phyloP scores from a whole-genome alignment of 139 green algal genomes.

The Tetratostichococcus sp. region DNA sequence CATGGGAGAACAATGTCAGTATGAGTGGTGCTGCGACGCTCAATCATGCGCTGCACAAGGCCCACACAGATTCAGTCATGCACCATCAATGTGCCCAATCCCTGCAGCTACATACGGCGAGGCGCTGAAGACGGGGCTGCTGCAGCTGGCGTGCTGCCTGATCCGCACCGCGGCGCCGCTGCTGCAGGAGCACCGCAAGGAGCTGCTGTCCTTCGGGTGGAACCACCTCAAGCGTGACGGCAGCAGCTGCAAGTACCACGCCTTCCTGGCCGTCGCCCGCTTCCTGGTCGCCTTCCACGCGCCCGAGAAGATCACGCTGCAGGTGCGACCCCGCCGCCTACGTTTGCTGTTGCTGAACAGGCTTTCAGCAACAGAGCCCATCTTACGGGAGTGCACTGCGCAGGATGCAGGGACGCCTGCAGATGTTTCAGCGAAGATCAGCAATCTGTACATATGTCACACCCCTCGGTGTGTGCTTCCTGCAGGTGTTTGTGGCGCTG shows the following conservation, averaged over 20 bases:
- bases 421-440: too few species aligned
- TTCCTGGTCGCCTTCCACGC: conserved; percentile 77
- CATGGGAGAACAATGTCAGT: too few species aligned
- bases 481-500: conserved; percentile 87
- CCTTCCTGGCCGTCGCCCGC: conserved; percentile 85
- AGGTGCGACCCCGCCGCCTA: conserved; percentile 37
- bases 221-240: conserved; percentile 87
- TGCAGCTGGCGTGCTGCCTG: conserved; percentile 72
- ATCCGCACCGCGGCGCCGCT: conserved; percentile 47
- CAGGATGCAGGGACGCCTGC: too few species aligned
- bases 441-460: too few species aligned
- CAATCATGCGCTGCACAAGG: too few species aligned
- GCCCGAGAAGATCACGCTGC: conserved; percentile 83
- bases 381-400: too few species aligned
- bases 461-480: too few species aligned
- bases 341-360: too few species aligned
- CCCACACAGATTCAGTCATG: too few species aligned
- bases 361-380: too few species aligned
- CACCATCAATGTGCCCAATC: too few species aligned
- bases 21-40: too few species aligned
- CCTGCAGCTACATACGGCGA: conserved; percentile 46
- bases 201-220: conserved; percentile 91
- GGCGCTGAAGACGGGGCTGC: conserved; percentile 69
- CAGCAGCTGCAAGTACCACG: conserved; percentile 64
- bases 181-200: conserved; percentile 64